Percentiles rank a stretch among this genome's conserved stretches.
Conservation (phyloP, 2,329 filamentous ascomycete genomes). For the Paradendryphiella salina region DNA sequence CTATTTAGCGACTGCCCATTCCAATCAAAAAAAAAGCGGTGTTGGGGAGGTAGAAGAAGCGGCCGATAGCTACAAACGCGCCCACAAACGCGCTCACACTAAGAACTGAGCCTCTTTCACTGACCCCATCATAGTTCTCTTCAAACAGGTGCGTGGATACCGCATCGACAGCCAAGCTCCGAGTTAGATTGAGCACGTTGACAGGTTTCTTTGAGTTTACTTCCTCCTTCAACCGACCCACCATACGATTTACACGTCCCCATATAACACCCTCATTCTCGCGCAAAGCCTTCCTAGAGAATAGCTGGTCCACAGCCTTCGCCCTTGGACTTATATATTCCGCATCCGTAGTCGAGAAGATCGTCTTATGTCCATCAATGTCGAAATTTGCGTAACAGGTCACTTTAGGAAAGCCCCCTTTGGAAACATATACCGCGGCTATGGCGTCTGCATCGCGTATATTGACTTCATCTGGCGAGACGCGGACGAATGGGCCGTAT, state of each 20-base stretch:
- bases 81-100: slow-evolving; percentile 58
- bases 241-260: slow-evolving; percentile 50
- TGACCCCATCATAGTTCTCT: slow-evolving; percentile 55
- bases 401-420: slow-evolving; percentile 59
- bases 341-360: slow-evolving; percentile 55
- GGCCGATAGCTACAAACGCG: slow-evolving; percentile 58
- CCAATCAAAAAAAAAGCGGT: slow-evolving; percentile 47
- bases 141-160: slow-evolving; percentile 60
- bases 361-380: slow-evolving; percentile 58
- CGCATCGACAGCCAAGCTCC: slow-evolving; percentile 58
- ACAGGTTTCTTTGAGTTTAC: slow-evolving; percentile 39
- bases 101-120: slow-evolving; percentile 38
- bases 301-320: slow-evolving; percentile 56
- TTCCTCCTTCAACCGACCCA: slow-evolving; percentile 48
- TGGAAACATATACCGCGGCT: slow-evolving; percentile 55
- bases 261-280: slow-evolving; percentile 47
- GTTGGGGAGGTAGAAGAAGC: slow-evolving; percentile 59
- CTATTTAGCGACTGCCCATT: slow-evolving; percentile 45
- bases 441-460: slow-evolving; percentile 47
- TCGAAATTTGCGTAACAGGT: slow-evolving; percentile 60
- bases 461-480: slow-evolving; percentile 35
- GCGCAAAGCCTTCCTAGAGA: slow-evolving; percentile 53
- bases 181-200: slow-evolving; percentile 55
- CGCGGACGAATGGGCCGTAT: slow-evolving; percentile 32
- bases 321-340: slow-evolving; percentile 51